These are phyloP conservation scores for Yamadazyma olivae DNA, from an alignment of 805 yeast genomes.

Conservation along the genomic window DNA sequence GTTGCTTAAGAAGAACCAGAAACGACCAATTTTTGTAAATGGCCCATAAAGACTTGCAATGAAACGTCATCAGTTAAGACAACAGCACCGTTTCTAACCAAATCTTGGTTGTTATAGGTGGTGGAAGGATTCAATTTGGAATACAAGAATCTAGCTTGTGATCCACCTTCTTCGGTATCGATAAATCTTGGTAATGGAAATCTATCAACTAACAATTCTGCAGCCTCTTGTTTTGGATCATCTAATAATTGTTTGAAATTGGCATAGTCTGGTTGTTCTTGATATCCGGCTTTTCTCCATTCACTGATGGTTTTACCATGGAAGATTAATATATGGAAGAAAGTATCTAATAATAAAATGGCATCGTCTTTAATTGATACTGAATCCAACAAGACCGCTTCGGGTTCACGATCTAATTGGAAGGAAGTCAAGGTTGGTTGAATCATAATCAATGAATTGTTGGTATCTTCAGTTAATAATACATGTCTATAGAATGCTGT, in stretches of 20 bases:
- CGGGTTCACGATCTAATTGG: slow-evolving; percentile 43
- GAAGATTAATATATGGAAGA: slow-evolving; percentile 92
- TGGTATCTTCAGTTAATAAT: slow-evolving; percentile 58
- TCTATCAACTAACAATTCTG: slow-evolving; percentile 84
- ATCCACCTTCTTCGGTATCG: slow-evolving; percentile 74
- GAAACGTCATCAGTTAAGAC: slow-evolving; percentile 60
- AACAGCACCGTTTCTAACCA: slow-evolving; percentile 25
- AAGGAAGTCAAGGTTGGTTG: slow-evolving; percentile 53
- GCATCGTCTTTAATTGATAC: slow-evolving; percentile 56
- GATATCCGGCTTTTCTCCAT: slow-evolving; percentile 96
- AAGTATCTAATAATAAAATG: slow-evolving; percentile 68
- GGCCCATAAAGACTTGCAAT: slow-evolving; percentile 55
- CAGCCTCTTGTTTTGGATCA: slow-evolving; percentile 90
- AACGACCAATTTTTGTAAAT: slow-evolving; percentile 40
- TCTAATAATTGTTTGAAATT: slow-evolving; percentile 84
- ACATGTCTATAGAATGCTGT: slow-evolving; percentile 63
- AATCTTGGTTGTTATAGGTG: slow-evolving; percentile 31
- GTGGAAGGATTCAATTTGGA: slow-evolving; percentile 69
- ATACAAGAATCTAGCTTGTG: slow-evolving; percentile 69
- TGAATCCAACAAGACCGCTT: slow-evolving; percentile 63
- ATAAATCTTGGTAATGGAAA: slow-evolving; percentile 91
- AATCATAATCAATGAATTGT: slow-evolving; percentile 61
- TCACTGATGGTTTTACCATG: slow-evolving; percentile 94
- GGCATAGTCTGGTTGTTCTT: slow-evolving; percentile 84
- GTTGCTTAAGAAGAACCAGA: slow-evolving; percentile 13